Base-by-base conservation (phyloP, 2,329 filamentous ascomycete species). In the Sarocladiaceae sp. region DNA sequence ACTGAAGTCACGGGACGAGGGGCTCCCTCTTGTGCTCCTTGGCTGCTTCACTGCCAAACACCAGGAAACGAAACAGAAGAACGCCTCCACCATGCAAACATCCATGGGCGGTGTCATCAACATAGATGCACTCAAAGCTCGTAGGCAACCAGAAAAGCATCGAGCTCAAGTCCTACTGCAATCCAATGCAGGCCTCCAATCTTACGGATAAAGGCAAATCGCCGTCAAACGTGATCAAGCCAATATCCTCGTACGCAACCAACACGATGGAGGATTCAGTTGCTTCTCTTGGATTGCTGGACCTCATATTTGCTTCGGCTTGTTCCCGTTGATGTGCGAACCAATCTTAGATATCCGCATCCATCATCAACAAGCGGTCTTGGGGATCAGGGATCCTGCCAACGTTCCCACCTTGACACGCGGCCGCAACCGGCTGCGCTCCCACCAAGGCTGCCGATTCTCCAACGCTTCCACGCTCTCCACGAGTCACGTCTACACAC, bases 401-500 rank as follows among this genome's bases (percentile, higher is more conserved):
- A 23, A n/a, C 37, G 29, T 4, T 27, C 15, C 37, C 11, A 7
- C 19, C 26, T 39, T 21, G 34, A 39, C 18, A 41, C 15, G 24
- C 37, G n/a, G n/a, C 34, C 37, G 37, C 18, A 41, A 27, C 37
- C 37, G 37, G 37, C 37, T 41, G 37, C n/a, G 24, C 21, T 35
- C n/a, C 20, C 7, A 24, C 34, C 34, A 11, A 26, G 20, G 26
- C 34, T 6, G 26, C 34, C 23, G 34, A 18, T 6, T 19, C 12
- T 15, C 33, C 26, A 39, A 24, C 20, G 11, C 23, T 13, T 39
- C 34, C 34, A 24, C 19, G 10, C 13, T n/a, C 37, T n/a, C n/a
- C 37, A 19, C 37, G 37, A 41, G 13, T 41, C 37, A 15, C 34
- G 33, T n/a, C n/a, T n/a, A n/a, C n/a, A 35, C 33, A n/a, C 7